A percentile compares a stretch with the other conserved stretches of the same genome.
These are phyloP conservation scores for Panaeolus papilionaceus DNA, from an alignment of 768 basidiomycete species.

Conservation along the genomic window DNA sequence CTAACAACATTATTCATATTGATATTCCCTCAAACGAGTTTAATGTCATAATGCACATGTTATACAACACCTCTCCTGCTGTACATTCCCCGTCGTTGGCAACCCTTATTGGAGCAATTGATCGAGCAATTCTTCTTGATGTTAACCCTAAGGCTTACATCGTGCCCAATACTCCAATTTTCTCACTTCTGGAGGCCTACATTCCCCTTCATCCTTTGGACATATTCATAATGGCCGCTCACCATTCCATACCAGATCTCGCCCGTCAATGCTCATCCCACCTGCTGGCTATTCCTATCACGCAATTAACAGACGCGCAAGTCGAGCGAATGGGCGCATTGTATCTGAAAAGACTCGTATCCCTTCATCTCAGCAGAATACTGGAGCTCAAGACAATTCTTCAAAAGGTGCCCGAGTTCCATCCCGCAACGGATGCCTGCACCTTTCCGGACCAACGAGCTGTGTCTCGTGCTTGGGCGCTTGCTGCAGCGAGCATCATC, in stretches of 20 bases:
- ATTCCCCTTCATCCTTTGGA: conserved; percentile 42
- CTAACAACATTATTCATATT: conserved; percentile 38
- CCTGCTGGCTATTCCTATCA: conserved; percentile 41
- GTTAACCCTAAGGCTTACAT: conserved; percentile 31
- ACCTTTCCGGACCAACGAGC: conserved; percentile 35
- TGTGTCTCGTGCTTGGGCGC: conserved; percentile 40
- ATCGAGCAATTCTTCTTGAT: conserved; percentile 32
- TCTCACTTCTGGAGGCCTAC: conserved; percentile 35
- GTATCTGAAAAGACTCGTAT: conserved; percentile 45
- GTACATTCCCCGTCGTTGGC: conserved; percentile 56
- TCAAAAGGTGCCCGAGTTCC: conserved; percentile 31
- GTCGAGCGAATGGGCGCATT: conserved; percentile 43
- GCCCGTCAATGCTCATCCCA: conserved; percentile 43
- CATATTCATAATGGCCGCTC: conserved; percentile 46
- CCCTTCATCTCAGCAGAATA: conserved; percentile 41
- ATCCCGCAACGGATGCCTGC: conserved; percentile 34
- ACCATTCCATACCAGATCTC: conserved; percentile 39
- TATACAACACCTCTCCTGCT: conserved; percentile 55
- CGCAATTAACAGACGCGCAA: conserved; percentile 40
- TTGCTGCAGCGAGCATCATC: conserved; percentile 36
- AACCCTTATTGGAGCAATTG: conserved; percentile 49
- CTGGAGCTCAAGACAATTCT: conserved; percentile 40
- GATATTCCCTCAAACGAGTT: conserved; percentile 49
- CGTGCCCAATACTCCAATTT: conserved; percentile 32
- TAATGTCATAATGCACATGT: conserved; percentile 59